Evolutionary conservation across 768 basidiomycete genomes (phyloP).

Genomic region (Hericium erinaceus): DNA sequence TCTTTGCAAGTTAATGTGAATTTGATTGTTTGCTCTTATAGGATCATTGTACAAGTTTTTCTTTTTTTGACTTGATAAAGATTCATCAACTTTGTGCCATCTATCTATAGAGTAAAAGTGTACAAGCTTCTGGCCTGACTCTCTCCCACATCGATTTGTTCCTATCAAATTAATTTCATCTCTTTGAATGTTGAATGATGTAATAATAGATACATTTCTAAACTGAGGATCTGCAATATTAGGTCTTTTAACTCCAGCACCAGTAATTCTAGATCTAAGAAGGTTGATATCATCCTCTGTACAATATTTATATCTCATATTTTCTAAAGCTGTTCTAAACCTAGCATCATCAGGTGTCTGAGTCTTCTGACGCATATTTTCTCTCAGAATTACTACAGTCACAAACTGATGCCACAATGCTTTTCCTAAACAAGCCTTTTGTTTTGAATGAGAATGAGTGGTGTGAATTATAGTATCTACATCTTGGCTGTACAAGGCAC

Average conservation of each 20-base stretch:
- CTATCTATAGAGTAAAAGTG: conserved; percentile 20
- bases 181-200: conserved; percentile 25
- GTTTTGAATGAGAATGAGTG: background rate
- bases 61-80: background rate
- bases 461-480: background rate
- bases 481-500: conserved; percentile 14
- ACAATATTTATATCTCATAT: conserved; percentile 33
- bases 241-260: conserved; percentile 2
- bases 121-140: conserved; percentile 18
- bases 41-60: background rate
- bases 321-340: conserved; percentile 23
- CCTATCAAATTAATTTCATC: conserved; percentile 30
- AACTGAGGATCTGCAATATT: conserved; percentile 17
- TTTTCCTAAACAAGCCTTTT: conserved; percentile 9
- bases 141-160: conserved; percentile 22
- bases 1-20: conserved; percentile 3
- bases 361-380: conserved; percentile 13
- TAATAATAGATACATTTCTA: conserved; percentile 29
- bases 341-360: conserved; percentile 17
- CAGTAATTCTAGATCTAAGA: conserved; percentile 19
- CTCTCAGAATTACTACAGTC: conserved; percentile 11
- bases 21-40: background rate
- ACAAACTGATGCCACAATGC: conserved; percentile 14
- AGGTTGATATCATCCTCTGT: conserved; percentile 29
- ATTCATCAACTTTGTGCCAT: background rate